Evolutionary conservation across 768 basidiomycete genomes (phyloP), one percentile per base, ranked within the genome.

Genomic region (Kwoniella sp.): DNA sequence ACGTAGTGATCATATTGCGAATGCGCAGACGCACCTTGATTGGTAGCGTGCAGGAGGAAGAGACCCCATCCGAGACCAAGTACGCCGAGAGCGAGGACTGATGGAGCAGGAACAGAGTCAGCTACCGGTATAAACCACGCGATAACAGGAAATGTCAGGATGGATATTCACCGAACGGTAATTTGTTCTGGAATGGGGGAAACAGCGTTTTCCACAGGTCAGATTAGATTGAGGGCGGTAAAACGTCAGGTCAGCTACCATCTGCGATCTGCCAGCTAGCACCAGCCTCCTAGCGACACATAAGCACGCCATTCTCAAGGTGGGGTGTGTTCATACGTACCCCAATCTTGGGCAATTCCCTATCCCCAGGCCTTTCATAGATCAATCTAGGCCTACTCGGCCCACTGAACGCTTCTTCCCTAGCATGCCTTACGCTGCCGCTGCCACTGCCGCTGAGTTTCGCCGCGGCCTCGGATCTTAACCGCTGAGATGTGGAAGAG

Each of bases 311-410:
- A 4, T 4, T 3, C 20, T 15, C 25, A 15, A 30, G 26, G 34
- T 26, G 11, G 29, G n/a, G 41, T 7, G 22, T 4, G 26, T n/a
- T n/a, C 29, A 25, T n/a, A 70, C 79, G 60, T 58, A 76, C 78
- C 62, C 66, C 63, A 1, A 79, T 30, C 34, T 51, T 67, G 0
- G 79, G 79, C 66, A 80, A 58, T 50, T 74, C 73, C 59, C 74
- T 71, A 37, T 66, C 70, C 5, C 69, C 71, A 4, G 73, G 74
- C 29, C 77, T 48, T 28, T 73, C 73, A 67, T 80, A 80, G 17
- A 71, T 29, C 75, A 79, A 68, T 50, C 79, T 70, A 8, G 77
- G 77, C 38, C 70, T 71, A 63, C 73, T 75, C 0, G 79, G 79
- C 26, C 77, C 79, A 9, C 41, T 69, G 60, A 79, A 80, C 9